A percentile compares a stretch with the other conserved stretches of the same genome.
phyloP scores from a whole-genome alignment of 176 grass and related monocot species.

The Ananas comosus region DNA sequence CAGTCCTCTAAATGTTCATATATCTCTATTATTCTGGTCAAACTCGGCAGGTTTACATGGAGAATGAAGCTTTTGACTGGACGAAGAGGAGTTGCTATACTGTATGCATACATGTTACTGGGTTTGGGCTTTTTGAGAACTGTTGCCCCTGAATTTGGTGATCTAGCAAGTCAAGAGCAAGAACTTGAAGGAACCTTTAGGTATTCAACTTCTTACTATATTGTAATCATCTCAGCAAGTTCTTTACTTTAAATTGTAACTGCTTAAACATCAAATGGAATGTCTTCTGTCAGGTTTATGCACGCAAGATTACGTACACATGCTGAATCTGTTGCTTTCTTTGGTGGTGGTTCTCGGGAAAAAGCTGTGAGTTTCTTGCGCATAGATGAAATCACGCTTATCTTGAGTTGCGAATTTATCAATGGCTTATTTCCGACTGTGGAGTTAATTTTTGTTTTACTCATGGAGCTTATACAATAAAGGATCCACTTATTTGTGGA shows the following conservation, averaged over 20 bases:
- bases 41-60: slow-evolving; percentile 94
- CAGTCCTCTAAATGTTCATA: background rate
- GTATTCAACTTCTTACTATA: slow-evolving; percentile 23
- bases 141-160: slow-evolving; percentile 82
- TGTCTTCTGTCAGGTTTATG: slow-evolving; percentile 62
- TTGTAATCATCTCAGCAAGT: background rate
- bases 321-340: slow-evolving; percentile 99
- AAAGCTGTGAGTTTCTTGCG: slow-evolving; percentile 55
- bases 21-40: slow-evolving; percentile 1
- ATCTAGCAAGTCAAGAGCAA: slow-evolving; percentile 87
- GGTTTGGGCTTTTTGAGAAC: slow-evolving; percentile 93
- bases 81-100: slow-evolving; percentile 85
- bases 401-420: background rate
- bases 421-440: background rate
- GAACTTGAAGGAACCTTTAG: slow-evolving; percentile 96
- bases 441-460: background rate
- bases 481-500: background rate
- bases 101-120: slow-evolving; percentile 94
- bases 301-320: slow-evolving; percentile 85
- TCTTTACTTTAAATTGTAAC: background rate
- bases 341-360: slow-evolving; percentile 96
- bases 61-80: slow-evolving; percentile 97
- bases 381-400: background rate
- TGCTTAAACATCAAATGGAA: background rate
- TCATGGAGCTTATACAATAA: background rate